phyloP scores from a whole-genome alignment of 352 stramenopile genomes.

The Globisporangium echinulatum region DNA sequence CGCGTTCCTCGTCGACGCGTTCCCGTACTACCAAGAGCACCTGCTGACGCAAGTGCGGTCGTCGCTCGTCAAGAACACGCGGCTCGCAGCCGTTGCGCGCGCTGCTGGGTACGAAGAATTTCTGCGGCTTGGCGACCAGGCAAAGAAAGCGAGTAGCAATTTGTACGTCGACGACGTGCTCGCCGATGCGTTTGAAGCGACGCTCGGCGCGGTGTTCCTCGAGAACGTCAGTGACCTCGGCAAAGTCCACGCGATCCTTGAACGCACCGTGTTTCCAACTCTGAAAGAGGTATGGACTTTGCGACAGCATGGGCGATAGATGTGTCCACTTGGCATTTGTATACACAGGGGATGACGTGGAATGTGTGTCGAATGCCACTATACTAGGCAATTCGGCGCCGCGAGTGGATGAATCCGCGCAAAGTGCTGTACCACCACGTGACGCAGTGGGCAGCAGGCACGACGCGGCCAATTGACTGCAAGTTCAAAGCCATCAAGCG shows the following conservation, averaged over 20 bases:
- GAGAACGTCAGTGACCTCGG: conserved; percentile 54
- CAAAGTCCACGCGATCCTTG: conserved; percentile 58
- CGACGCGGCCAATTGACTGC: conserved; percentile 26
- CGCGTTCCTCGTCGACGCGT: conserved; percentile 69
- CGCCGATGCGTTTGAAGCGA: conserved; percentile 75
- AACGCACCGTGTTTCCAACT: conserved; percentile 54
- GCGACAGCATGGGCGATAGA: not conserved
- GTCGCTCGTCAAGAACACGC: conserved; percentile 82
- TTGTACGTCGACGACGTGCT: conserved; percentile 75
- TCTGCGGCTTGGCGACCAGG: conserved; percentile 57
- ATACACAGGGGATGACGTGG: not conserved
- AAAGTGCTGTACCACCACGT: conserved; percentile 69
- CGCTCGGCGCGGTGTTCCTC: conserved; percentile 68
- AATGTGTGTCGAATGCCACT: too few species aligned
- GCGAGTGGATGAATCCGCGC: conserved; percentile 80
- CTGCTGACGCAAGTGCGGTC: conserved; percentile 74
- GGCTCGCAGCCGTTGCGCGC: conserved; percentile 52
- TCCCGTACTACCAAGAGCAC: conserved; percentile 79
- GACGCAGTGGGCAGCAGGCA: conserved; percentile 36
- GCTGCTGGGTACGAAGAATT: conserved; percentile 63
- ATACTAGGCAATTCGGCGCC: conserved; percentile 48
- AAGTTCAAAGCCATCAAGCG: conserved; percentile 44
- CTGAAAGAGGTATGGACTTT: conserved; percentile 37
- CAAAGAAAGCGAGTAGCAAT: conserved; percentile 40
- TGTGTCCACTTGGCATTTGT: not conserved